phyloP scores from a whole-genome alignment of 805 yeast genomes.

The Tetrapisispora phaffii region DNA sequence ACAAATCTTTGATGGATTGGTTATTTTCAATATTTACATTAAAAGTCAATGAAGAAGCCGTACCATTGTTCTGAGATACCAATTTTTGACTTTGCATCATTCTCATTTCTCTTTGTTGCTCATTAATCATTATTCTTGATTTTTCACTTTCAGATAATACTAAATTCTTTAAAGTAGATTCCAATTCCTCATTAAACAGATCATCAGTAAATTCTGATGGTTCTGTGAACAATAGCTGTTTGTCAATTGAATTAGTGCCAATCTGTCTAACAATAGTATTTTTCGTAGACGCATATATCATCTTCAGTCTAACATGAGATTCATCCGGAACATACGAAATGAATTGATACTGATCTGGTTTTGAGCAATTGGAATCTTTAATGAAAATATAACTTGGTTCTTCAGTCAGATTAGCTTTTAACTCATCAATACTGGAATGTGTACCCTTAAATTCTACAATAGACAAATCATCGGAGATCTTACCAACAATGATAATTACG shows the following conservation, averaged over 20 bases:
- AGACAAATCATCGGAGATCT: constrained; percentile 18
- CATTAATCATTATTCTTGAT: constrained; percentile 16
- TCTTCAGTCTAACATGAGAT: constrained; percentile 73
- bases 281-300: constrained; percentile 90
- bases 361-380: constrained; percentile 23
- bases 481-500: constrained; percentile 14
- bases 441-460: constrained; percentile 12
- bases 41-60: constrained; percentile 20
- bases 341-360: constrained; percentile 36
- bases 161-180: constrained; percentile 4
- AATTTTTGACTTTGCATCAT: constrained; percentile 14
- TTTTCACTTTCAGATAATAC: constrained; percentile 24
- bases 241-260: constrained; percentile 42
- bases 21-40: constrained; percentile 10
- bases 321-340: constrained; percentile 80
- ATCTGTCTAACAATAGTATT: constrained; percentile 64
- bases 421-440: constrained; percentile 31
- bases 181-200: constrained; percentile 7
- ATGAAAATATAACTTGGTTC: constrained; percentile 45
- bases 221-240: constrained; percentile 28
- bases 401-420: constrained; percentile 30
- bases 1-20: constrained; percentile 11
- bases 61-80: constrained; percentile 24
- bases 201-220: constrained; percentile 23
- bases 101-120: constrained; percentile 23